Conservation (phyloP, 1,284 basidiomycete species). For the Cutaneotrichosporon sp. region DNA sequence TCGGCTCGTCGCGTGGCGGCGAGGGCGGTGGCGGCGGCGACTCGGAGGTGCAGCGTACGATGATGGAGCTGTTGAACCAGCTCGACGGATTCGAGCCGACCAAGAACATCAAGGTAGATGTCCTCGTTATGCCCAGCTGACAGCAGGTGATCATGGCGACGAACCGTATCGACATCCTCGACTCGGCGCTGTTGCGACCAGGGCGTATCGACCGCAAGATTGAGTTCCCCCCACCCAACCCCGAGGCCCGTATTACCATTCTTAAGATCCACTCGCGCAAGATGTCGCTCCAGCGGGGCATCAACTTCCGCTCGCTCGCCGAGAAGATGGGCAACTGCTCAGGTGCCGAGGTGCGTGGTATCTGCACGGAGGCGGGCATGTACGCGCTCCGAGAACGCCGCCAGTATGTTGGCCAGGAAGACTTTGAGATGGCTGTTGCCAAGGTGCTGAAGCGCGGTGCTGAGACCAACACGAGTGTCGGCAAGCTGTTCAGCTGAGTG, state of each 20-base stretch:
- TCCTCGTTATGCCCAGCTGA: slow-evolving; percentile 17
- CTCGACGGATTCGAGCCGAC: slow-evolving; percentile 96
- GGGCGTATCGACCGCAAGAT: slow-evolving; percentile 99
- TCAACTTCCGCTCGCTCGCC: slow-evolving; percentile 88
- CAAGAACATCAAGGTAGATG: slow-evolving; percentile 86
- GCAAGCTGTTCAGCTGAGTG: slow-evolving; percentile 69
- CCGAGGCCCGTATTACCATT: slow-evolving; percentile 94
- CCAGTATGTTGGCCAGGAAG: slow-evolving; percentile 96
- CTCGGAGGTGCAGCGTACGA: slow-evolving; percentile 96
- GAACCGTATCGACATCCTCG: slow-evolving; percentile 97
- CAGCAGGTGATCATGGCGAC: slow-evolving; percentile 89
- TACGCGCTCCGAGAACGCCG: slow-evolving; percentile 92
- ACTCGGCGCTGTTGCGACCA: slow-evolving; percentile 88
- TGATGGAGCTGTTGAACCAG: slow-evolving; percentile 96
- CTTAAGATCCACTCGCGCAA: slow-evolving; percentile 96
- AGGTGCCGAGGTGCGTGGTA: slow-evolving; percentile 95
- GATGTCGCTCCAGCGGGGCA: slow-evolving; percentile 97
- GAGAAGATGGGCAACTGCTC: slow-evolving; percentile 99
- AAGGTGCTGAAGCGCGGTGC: slow-evolving; percentile 94
- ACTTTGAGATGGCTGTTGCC: slow-evolving; percentile 96
- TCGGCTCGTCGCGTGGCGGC: slow-evolving; percentile 89
- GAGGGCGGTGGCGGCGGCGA: slow-evolving; percentile 83
- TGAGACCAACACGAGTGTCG: slow-evolving; percentile 83
- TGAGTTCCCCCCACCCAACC: slow-evolving; percentile 97
- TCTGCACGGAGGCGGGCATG: slow-evolving; percentile 99